A percentile compares a stretch with the other conserved stretches of the same genome.
These are phyloP conservation scores for Aspergillus sclerotiicarbonarius DNA, from an alignment of 495 filamentous ascomycete species.

Conservation along the genomic window DNA sequence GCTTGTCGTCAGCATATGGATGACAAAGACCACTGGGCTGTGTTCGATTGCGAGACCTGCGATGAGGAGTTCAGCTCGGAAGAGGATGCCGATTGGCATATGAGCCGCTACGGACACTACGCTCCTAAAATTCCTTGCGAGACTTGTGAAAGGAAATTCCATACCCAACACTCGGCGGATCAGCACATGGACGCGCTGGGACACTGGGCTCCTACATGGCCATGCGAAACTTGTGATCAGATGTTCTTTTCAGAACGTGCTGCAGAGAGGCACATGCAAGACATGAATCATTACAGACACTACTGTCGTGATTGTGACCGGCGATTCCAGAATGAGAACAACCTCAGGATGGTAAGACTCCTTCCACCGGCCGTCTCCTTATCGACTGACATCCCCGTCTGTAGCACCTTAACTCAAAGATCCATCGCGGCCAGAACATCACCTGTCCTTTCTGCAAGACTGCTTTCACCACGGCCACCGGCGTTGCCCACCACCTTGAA, in stretches of 20 bases:
- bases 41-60: slow-evolving; percentile 11
- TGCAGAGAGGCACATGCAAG: slow-evolving; percentile 37
- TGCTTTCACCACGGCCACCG: slow-evolving; percentile 40
- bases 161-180: slow-evolving; percentile 15
- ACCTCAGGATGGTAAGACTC: slow-evolving; percentile 35
- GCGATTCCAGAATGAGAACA: slow-evolving; percentile 38
- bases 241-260: slow-evolving; percentile 24
- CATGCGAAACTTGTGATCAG: slow-evolving; percentile 40
- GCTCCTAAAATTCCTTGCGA: slow-evolving; percentile 26
- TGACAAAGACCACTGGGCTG: not conserved
- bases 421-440: slow-evolving; percentile 31
- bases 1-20: not conserved
- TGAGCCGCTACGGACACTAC: slow-evolving; percentile 5
- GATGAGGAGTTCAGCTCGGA: not conserved
- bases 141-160: slow-evolving; percentile 26
- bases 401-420: slow-evolving; percentile 46
- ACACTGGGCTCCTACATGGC: slow-evolving; percentile 29
- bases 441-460: slow-evolving; percentile 45
- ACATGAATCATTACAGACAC: slow-evolving; percentile 29
- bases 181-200: slow-evolving; percentile 29
- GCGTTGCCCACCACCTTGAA: slow-evolving; percentile 47
- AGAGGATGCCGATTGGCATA: slow-evolving; percentile 2
- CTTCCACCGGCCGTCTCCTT: not conserved
- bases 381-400: slow-evolving; percentile 4
- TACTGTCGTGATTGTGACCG: slow-evolving; percentile 40